Evolutionary conservation across 129 eudicot species (phyloP).

Genomic region (Gnaphalium uliginosum): DNA sequence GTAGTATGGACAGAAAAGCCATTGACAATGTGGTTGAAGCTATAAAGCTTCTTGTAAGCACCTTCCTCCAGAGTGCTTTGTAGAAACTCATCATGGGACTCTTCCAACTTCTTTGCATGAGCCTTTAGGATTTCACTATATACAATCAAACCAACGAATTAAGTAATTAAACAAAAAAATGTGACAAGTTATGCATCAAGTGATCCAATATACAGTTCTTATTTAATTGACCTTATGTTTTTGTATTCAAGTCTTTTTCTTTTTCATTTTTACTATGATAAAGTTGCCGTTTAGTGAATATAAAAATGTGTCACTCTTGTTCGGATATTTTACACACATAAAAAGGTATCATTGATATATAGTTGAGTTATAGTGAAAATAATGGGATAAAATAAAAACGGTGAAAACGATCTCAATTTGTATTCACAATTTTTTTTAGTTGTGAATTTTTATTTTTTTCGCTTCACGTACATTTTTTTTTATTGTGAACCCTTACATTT

Average conservation of each 20-base stretch:
- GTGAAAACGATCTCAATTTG: too few relatives aligned
- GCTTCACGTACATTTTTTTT: too few relatives aligned
- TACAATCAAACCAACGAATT: neutral
- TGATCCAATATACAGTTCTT: neutral
- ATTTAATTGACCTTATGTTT: neutral
- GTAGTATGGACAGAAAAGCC: constrained; percentile 92
- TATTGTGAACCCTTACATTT: too few relatives aligned
- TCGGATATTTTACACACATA: neutral
- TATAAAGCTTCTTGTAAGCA: constrained; percentile 69
- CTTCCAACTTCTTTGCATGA: constrained; percentile 59
- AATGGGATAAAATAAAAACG: too few relatives aligned
- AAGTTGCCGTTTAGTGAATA: too few relatives aligned
- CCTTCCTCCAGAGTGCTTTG: constrained; percentile 62
- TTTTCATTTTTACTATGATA: too few relatives aligned
- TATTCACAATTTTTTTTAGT: too few relatives aligned
- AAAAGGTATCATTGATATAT: neutral
- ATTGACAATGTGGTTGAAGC: constrained; percentile 84
- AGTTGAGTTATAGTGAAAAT: too few relatives aligned
- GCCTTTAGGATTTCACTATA: constrained; percentile 41
- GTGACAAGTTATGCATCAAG: neutral
- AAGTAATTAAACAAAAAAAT: neutral
- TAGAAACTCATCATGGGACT: constrained; percentile 66
- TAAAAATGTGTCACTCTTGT: neutral
- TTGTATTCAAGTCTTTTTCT: too few relatives aligned
- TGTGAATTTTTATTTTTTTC: too few relatives aligned